phyloP scores from a whole-genome alignment of 177 flowering plant species.

The Tripterygium wilfordii region DNA sequence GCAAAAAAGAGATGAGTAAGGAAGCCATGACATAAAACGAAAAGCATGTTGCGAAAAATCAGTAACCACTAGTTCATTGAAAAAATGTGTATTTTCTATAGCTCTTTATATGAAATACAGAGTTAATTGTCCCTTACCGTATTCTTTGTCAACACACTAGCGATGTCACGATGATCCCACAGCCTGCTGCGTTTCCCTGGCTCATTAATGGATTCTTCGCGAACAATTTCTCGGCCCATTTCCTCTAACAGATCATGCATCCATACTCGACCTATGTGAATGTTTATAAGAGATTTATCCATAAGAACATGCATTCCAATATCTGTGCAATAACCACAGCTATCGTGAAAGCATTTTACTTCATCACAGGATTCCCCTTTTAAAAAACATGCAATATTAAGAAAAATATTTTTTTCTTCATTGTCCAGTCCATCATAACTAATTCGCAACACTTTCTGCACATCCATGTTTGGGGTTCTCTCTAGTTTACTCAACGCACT shows the following conservation, averaged over 20 bases:
- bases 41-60: too few relatives aligned
- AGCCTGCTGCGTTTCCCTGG: constrained; percentile 14
- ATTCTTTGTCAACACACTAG: neutral
- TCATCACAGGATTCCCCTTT: too few relatives aligned
- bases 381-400: too few relatives aligned
- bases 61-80: too few relatives aligned
- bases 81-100: neutral
- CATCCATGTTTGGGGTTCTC: too few relatives aligned
- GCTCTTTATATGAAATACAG: neutral
- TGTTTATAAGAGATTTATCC: constrained; percentile 5
- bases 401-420: too few relatives aligned
- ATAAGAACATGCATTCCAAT: constrained; percentile 2
- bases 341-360: too few relatives aligned
- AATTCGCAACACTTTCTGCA: too few relatives aligned
- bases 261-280: neutral
- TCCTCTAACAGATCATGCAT: constrained; percentile 15
- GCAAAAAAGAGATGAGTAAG: neutral
- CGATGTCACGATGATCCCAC: constrained; percentile 6
- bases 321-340: too few relatives aligned
- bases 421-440: too few relatives aligned
- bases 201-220: neutral
- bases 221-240: constrained; percentile 12
- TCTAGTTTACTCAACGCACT: too few relatives aligned
- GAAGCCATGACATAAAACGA: neutral
- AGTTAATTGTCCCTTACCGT: neutral